Percentiles rank a stretch among this genome's conserved stretches.
Evolutionary conservation across 768 basidiomycete genomes (phyloP).

Genomic region (Pulveroboletus sp.): DNA sequence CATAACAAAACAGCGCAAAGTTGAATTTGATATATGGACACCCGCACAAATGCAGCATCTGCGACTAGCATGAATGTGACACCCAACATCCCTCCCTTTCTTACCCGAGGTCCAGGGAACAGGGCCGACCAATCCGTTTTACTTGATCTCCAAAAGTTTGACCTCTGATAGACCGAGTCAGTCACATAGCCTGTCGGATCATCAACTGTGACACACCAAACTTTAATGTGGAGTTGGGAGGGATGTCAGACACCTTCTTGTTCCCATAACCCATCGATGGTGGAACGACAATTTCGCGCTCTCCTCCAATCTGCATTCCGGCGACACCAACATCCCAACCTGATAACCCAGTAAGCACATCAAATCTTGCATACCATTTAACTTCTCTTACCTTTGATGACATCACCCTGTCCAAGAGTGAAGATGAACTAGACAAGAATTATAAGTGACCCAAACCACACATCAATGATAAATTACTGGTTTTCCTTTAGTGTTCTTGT

Average conservation of each 20-base stretch:
- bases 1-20: conserved; percentile 15
- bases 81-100: conserved; percentile 3
- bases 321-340: conserved; percentile 90
- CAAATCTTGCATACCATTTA: not conserved
- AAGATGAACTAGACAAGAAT: conserved; percentile 55
- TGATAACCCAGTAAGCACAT: conserved; percentile 22
- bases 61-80: conserved; percentile 19
- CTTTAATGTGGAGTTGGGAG: conserved; percentile 71
- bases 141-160: conserved; percentile 67
- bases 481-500: conserved; percentile 78
- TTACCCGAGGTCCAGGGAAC: conserved; percentile 12
- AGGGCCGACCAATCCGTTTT: conserved; percentile 18
- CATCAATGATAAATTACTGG: conserved; percentile 51
- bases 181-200: not conserved
- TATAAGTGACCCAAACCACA: not conserved
- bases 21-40: conserved; percentile 28
- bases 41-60: conserved; percentile 13
- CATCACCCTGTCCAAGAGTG: conserved; percentile 79
- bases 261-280: conserved; percentile 68
- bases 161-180: conserved; percentile 46
- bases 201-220: conserved; percentile 56
- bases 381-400: conserved; percentile 70
- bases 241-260: conserved; percentile 56
- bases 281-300: conserved; percentile 76
- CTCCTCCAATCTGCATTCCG: conserved; percentile 90